Evolutionary conservation across 805 yeast species (phyloP), one percentile per base, ranked within the genome.

Genomic region (Lipomyces japonicus): DNA sequence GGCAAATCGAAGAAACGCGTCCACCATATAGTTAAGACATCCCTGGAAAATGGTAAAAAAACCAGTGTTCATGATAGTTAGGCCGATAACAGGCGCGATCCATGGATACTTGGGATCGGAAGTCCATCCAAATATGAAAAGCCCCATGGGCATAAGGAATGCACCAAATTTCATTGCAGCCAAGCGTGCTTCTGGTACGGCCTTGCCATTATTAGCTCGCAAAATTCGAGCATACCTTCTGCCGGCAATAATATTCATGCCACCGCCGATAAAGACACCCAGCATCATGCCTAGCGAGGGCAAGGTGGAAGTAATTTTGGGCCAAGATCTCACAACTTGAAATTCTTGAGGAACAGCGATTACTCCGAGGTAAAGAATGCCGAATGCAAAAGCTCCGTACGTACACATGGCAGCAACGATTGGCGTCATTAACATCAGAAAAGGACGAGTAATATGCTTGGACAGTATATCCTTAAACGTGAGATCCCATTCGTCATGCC

Each of bases 401-500:
- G 65, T 34, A 22, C 76, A 71, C 47, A 75, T 59, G 51, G 71
- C 61, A 25, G 70, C 63, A 44, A 73, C 65, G 40, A 75, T 72
- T 0, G 78, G 78, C 3, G 77, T 75, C 25, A 79, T 68, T 18
- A 80, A 80, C 70, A 91, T 86, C 60, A 79, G 81, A 56, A 91
- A 70, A 1, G 97, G 97, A 61, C 96, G 78, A 58, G 79, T 68
- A 48, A 90, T 74, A 71, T 89, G 86, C 22, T 86, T 78, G 51
- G 78, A 75, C 55, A 88, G 60, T 66, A 90, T 72, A 64, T 89
- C 95, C 31, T 71, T 72, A 41, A 86, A 65, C 1, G 84, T 70
- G 66, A 88, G 65, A 44, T 88, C 87, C 65, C 79, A 81, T 30
- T 91, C 91, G 67, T 90, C 97, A 66, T 86, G 95, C 68, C 86